Conservation (phyloP, 2,329 filamentous ascomycete species). For the Colletotrichum trifolii region DNA sequence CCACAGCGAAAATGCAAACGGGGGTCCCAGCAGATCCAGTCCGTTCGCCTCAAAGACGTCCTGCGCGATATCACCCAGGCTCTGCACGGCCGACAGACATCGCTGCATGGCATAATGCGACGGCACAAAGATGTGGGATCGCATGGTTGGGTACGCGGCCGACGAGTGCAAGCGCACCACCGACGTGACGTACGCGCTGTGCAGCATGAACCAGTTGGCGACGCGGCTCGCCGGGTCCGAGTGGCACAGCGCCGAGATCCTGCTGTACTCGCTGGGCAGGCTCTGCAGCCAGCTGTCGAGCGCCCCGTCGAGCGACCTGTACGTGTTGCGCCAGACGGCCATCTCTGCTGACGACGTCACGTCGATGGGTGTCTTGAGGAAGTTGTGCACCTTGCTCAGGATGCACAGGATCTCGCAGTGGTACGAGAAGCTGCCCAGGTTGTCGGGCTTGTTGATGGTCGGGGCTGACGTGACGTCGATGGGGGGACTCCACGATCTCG, state of each 20-base stretch:
- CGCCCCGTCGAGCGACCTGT: slow-evolving; percentile 51
- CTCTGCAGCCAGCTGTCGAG: slow-evolving; percentile 55
- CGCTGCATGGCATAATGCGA: slow-evolving; percentile 58
- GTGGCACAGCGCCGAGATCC: slow-evolving; percentile 57
- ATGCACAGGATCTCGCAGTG: slow-evolving; percentile 58
- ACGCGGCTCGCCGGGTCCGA: slow-evolving; percentile 57
- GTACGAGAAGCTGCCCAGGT: slow-evolving; percentile 57
- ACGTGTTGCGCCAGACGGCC: slow-evolving; percentile 54
- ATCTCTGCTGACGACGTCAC: slow-evolving; percentile 51
- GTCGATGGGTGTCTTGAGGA: slow-evolving; percentile 53
- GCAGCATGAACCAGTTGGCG: slow-evolving; percentile 60
- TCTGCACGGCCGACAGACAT: slow-evolving; percentile 56
- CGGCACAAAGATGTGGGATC: slow-evolving; percentile 54
- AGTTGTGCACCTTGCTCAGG: slow-evolving; percentile 55
- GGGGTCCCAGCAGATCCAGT: slow-evolving; percentile 54
- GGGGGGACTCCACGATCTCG: slow-evolving; percentile 43
- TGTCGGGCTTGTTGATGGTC: slow-evolving; percentile 51
- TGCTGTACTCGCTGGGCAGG: slow-evolving; percentile 56
- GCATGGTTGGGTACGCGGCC: slow-evolving; percentile 54
- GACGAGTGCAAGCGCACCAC: slow-evolving; percentile 57
- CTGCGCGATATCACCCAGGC: slow-evolving; percentile 54
- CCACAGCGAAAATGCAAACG: slow-evolving; percentile 58
- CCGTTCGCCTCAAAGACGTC: slow-evolving; percentile 57
- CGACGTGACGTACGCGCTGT: slow-evolving; percentile 56
- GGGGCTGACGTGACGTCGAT: slow-evolving; percentile 41